Conservation (phyloP, 106 monocot species). For the Dendrobium catenatum region DNA sequence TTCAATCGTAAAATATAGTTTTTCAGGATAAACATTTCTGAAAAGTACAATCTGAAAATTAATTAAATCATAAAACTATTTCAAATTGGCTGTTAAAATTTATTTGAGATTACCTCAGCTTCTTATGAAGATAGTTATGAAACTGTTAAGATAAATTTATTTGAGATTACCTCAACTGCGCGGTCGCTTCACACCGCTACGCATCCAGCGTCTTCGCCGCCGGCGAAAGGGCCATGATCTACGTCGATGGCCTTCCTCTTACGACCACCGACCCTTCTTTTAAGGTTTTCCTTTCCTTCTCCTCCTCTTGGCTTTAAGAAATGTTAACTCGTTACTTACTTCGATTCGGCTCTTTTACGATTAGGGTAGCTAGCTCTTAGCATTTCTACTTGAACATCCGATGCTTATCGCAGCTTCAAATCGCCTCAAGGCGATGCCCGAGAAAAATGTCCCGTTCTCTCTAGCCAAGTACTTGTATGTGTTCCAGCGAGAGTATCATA, state of each 20-base stretch:
- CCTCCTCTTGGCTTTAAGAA: not conserved
- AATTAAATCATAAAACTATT: no score
- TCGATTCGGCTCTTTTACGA: not conserved
- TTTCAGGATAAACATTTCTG: no score
- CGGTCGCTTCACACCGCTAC: no score
- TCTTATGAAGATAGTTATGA: no score
- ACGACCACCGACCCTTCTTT: not conserved
- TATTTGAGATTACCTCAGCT: no score
- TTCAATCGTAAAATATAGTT: no score
- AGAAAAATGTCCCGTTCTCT: constrained; percentile 25
- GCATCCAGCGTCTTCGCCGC: not conserved
- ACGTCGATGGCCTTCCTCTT: constrained; percentile 30
- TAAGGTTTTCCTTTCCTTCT: not conserved
- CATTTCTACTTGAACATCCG: constrained; percentile 53
- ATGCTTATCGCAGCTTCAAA: constrained; percentile 40
- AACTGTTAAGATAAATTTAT: no score
- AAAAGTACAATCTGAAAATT: no score
- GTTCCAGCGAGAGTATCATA: constrained; percentile 60
- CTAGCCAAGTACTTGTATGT: constrained; percentile 63
- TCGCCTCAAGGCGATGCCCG: constrained; percentile 44
- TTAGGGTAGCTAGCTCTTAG: constrained; percentile 29
- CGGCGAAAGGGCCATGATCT: constrained; percentile 21
- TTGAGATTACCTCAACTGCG: no score
- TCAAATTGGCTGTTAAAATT: no score
- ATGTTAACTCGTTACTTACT: not conserved